Conservation (phyloP, 2,329 filamentous ascomycete genomes). For the Dothideomycetes sp. region DNA sequence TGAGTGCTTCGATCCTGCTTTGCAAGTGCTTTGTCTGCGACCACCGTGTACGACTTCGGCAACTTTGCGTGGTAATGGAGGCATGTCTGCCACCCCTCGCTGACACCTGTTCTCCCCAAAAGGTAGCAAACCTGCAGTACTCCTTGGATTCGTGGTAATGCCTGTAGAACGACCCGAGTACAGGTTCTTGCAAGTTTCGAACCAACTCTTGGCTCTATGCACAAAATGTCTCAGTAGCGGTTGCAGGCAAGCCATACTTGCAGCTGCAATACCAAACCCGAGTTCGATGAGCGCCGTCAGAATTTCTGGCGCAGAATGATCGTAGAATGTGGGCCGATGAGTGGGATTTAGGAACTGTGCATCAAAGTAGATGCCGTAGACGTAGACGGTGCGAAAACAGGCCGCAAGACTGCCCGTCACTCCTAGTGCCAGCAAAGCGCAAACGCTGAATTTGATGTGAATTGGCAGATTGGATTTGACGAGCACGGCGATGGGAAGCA, state of each 20-base stretch:
- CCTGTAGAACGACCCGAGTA: no score
- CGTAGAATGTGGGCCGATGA: not conserved
- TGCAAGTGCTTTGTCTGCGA: no score
- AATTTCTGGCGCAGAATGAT: conserved; percentile 17
- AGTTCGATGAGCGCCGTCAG: conserved; percentile 25
- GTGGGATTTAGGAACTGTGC: conserved; percentile 16
- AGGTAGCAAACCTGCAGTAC: no score
- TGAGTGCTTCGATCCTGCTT: no score
- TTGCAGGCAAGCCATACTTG: conserved; percentile 26
- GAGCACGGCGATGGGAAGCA: conserved; percentile 33
- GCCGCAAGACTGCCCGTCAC: conserved; percentile 20
- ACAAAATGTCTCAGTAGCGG: conserved; percentile 21
- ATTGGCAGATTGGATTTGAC: conserved; percentile 33
- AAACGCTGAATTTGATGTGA: conserved; percentile 33
- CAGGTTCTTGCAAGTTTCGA: not conserved
- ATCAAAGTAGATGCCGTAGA: conserved; percentile 14
- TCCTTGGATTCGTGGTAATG: no score
- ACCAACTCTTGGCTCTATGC: not conserved
- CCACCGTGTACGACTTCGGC: no score
- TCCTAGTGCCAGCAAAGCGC: conserved; percentile 33
- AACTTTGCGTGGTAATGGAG: no score
- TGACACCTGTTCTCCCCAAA: no score
- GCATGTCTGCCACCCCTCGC: no score
- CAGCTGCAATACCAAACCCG: conserved; percentile 27
- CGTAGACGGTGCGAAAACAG: conserved; percentile 20